These are phyloP conservation scores for Neurospora sp. DNA, from an alignment of 495 filamentous ascomycete genomes.

Conservation along the genomic window DNA sequence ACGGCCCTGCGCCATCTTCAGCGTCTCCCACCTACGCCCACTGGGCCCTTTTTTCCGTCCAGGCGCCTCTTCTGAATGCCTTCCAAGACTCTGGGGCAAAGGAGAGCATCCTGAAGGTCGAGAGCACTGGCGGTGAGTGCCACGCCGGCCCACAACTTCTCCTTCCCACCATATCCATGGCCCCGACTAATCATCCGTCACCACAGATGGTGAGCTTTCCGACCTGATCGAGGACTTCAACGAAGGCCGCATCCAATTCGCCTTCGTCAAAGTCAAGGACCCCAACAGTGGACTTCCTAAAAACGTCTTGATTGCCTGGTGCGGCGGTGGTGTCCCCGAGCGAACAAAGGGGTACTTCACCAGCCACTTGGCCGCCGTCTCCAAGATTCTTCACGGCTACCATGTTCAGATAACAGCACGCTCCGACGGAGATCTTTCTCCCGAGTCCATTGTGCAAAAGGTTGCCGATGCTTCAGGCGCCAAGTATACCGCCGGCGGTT, in stretches of 20 bases:
- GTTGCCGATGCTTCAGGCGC: conserved; percentile 93
- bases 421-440: conserved; percentile 76
- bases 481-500: conserved; percentile 67
- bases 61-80: conserved; percentile 77
- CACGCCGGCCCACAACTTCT: conserved; percentile 1
- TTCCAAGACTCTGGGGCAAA: conserved; percentile 81
- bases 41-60: conserved; percentile 89
- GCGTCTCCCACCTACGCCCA: conserved; percentile 46
- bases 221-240: conserved; percentile 97
- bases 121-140: conserved; percentile 71
- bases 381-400: conserved; percentile 89
- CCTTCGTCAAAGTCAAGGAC: conserved; percentile 92
- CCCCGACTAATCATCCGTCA: conserved; percentile 3
- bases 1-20: conserved; percentile 56
- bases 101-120: conserved; percentile 91
- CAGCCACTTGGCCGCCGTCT: conserved; percentile 78
- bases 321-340: conserved; percentile 96
- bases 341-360: conserved; percentile 97
- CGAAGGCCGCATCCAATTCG: conserved; percentile 93
- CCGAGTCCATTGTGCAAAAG: conserved; percentile 81
- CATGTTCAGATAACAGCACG: conserved; percentile 95
- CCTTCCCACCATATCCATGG: neutral
- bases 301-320: conserved; percentile 91
- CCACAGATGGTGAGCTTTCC: conserved; percentile 78
- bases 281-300: conserved; percentile 87